Evolutionary conservation across 2,329 filamentous ascomycete species (phyloP).

Genomic region (Samsoniella hepiali): DNA sequence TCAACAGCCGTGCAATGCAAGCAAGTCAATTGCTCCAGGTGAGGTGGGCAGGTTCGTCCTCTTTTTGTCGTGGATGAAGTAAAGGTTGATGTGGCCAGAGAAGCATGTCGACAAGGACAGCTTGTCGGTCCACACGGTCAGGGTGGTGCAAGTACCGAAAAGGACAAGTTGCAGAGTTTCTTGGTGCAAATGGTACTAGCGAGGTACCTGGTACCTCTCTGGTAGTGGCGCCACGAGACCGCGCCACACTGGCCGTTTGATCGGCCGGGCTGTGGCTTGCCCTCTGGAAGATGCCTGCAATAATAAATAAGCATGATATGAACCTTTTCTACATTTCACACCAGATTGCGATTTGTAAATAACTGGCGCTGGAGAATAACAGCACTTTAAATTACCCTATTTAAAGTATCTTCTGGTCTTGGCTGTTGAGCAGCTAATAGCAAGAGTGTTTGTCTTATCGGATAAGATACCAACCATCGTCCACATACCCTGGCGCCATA

Average conservation of each 20-base stretch:
- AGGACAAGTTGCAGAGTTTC: conserved; percentile 35
- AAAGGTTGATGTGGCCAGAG: conserved; percentile 18
- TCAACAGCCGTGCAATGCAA: not conserved
- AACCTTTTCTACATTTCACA: too few species aligned
- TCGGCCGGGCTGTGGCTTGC: not conserved
- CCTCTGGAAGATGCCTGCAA: too few species aligned
- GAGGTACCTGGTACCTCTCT: conserved; percentile 6
- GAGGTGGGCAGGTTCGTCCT: conserved; percentile 9
- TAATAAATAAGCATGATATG: too few species aligned
- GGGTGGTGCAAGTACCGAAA: conserved; percentile 24
- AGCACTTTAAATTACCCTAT: too few species aligned
- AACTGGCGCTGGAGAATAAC: too few species aligned
- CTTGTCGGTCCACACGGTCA: conserved; percentile 3
- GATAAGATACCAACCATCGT: too few species aligned
- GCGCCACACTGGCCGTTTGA: not conserved
- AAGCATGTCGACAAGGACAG: conserved; percentile 10
- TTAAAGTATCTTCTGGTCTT: too few species aligned
- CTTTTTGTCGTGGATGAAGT: not conserved
- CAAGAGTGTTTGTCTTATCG: too few species aligned
- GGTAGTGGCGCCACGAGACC: not conserved
- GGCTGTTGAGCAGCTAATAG: too few species aligned
- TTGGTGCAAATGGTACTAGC: conserved; percentile 5
- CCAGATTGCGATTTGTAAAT: too few species aligned
- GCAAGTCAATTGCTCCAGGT: not conserved
- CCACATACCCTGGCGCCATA: too few species aligned